phyloP scores from a whole-genome alignment of 495 filamentous ascomycete genomes.

The Annulohypoxylon nitens region DNA sequence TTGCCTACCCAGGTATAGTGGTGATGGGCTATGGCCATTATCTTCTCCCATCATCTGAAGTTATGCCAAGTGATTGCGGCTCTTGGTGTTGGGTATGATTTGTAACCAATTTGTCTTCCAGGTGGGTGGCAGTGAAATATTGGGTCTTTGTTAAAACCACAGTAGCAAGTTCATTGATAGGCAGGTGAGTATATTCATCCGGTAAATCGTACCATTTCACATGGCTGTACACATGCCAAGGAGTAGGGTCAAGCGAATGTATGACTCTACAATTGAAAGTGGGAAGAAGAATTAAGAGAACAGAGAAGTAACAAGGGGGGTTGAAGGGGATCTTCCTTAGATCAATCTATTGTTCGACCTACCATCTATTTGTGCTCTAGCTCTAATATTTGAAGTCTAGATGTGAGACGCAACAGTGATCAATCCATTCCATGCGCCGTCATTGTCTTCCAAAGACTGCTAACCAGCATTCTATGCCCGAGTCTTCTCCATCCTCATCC shows the following conservation, averaged over 20 bases:
- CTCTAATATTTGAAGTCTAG: not conserved
- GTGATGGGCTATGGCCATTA: not conserved
- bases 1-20: not conserved
- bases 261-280: not conserved
- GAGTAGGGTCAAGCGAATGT: too few relatives aligned
- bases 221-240: not conserved
- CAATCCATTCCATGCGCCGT: not conserved
- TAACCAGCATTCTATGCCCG: conserved; percentile 61
- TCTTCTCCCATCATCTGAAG: not conserved
- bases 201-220: not conserved
- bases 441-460: conserved; percentile 56
- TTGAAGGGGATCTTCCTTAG: not conserved
- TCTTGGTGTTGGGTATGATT: not conserved
- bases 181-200: not conserved
- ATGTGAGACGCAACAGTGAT: not conserved
- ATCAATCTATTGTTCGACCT: not conserved
- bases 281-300: not conserved
- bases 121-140: not conserved
- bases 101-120: not conserved
- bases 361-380: conserved; percentile 5
- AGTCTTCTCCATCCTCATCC: conserved; percentile 55
- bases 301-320: not conserved
- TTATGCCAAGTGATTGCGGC: not conserved
- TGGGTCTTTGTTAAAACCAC: not conserved
- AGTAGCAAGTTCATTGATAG: not conserved